A percentile compares a stretch with the other conserved stretches of the same genome.
Evolutionary conservation across 495 filamentous ascomycete species (phyloP).

Genomic region (Aspergillus asperescens): DNA sequence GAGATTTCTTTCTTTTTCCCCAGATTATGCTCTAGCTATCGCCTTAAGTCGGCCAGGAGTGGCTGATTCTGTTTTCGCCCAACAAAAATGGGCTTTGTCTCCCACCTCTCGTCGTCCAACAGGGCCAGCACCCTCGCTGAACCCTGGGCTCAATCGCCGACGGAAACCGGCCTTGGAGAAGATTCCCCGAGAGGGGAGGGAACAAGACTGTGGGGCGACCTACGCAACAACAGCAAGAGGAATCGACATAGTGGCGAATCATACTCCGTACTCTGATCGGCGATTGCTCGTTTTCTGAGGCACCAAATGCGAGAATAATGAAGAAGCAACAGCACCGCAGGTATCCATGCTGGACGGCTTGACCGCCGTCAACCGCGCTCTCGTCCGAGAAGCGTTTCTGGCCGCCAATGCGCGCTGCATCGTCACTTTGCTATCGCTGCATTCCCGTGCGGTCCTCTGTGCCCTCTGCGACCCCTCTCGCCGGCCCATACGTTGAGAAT

Average conservation of each 20-base stretch:
- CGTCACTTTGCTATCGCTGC: slow-evolving; percentile 8
- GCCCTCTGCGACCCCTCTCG: slow-evolving; percentile 3
- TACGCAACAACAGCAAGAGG: slow-evolving; percentile 11
- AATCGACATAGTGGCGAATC: not conserved
- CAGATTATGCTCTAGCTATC: not conserved
- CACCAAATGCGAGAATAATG: not conserved
- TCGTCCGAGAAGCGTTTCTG: slow-evolving; percentile 18
- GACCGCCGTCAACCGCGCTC: slow-evolving; percentile 5
- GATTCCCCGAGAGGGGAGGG: not conserved
- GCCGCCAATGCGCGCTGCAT: slow-evolving; percentile 2
- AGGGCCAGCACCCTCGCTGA: not conserved
- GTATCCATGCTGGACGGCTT: not conserved
- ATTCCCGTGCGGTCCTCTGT: not conserved
- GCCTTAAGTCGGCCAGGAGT: not conserved
- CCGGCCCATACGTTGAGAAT: slow-evolving; percentile 6
- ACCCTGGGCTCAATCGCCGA: slow-evolving; percentile 11
- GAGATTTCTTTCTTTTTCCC: slow-evolving; percentile 9
- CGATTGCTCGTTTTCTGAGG: not conserved
- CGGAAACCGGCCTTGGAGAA: slow-evolving; percentile 19
- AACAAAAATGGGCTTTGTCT: not conserved
- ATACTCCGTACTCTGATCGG: too few relatives aligned
- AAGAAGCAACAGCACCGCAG: not conserved
- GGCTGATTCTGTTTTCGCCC: not conserved
- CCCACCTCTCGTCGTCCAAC: not conserved
- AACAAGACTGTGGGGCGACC: slow-evolving; percentile 15